Evolutionary conservation across 148 eudicot species (phyloP).

Genomic region (Heliamphora exappendiculata): DNA sequence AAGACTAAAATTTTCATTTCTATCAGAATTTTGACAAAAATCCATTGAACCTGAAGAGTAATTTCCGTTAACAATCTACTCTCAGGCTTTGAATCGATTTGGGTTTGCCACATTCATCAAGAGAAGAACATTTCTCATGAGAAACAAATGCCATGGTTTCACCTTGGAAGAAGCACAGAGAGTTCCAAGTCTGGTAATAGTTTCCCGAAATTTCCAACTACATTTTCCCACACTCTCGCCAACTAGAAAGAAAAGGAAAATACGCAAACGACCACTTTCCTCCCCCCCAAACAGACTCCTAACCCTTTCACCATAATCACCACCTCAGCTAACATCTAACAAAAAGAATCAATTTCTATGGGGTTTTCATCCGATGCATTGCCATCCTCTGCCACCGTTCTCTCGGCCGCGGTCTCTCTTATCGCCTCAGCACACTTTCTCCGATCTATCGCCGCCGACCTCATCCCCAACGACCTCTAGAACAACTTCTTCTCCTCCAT

Average conservation of each 20-base stretch:
- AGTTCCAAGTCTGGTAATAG: background rate
- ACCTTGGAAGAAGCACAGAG: too few species aligned
- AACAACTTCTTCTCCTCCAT: constrained; percentile 26
- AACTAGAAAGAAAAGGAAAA: too few species aligned
- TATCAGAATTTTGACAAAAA: too few species aligned
- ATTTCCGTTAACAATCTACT: too few species aligned
- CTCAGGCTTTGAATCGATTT: too few species aligned
- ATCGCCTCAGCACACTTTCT: constrained; percentile 43
- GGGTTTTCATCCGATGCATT: constrained; percentile 13
- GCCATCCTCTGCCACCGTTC: constrained; percentile 28
- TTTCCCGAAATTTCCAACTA: background rate
- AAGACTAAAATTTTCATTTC: too few species aligned
- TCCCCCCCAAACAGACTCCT: background rate
- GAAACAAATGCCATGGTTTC: too few species aligned
- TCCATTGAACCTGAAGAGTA: too few species aligned
- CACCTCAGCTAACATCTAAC: background rate
- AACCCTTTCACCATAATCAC: background rate
- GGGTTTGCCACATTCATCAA: too few species aligned
- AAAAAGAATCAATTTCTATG: background rate
- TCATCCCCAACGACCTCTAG: constrained; percentile 36
- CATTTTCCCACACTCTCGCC: too few species aligned
- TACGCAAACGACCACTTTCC: too few species aligned
- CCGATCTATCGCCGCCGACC: constrained; percentile 36
- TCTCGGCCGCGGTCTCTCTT: constrained; percentile 45
- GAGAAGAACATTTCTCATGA: too few species aligned